Evolutionary conservation across 169 alveolate species (phyloP), one percentile per base, ranked within the genome.

Genomic region (Eimeria zaria): DNA sequence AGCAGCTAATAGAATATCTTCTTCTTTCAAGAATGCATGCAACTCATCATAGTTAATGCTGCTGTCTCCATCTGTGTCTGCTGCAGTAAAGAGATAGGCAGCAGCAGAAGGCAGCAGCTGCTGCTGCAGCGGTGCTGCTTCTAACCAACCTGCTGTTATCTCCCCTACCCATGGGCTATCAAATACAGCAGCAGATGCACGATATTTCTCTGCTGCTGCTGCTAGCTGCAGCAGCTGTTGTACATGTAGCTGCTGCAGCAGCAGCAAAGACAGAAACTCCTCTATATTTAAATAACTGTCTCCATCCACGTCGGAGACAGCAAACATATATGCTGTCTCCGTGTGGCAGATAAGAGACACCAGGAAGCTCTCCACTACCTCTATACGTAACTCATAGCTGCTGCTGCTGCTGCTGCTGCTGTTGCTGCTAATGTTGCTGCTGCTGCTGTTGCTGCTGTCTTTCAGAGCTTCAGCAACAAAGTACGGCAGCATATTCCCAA

Each of bases 161-260:
- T 51, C 71, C 48, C 73, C 67, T 36, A 27, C 36, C 90, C 90
- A 81, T n/a, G 90, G 90, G 33, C 73, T 51, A n/a, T 81, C 90
- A 12, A 81, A 14, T 9, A 51, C 90, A 7, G 73, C 51, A 27
- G 55, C 51, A 39, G 30, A 9, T 4, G 67, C 41, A 18, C 71
- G 90, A 0, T 14, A 2, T 7, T 33, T 76, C 6, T 27, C 80
- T 76, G 55, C 64, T 48, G 90, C 90, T 81, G 90, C 90, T 53
- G 67, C 73, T 27, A 51, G 48, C 20, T 76, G 87, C 62, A 76
- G 46, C 2, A 81, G 73, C 51, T 81, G 90, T 73, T 81, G 90
- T 27, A 81, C n/a, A 48, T 81, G 90, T 39, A 81, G 90, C 90
- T 81, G 90, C 90, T 81, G 90, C 71, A 81, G 73, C 90, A 81